Evolutionary conservation across 2,329 filamentous ascomycete genomes (phyloP), one percentile per base, ranked within the genome.

Genomic region (Talaromyces verruculosus): DNA sequence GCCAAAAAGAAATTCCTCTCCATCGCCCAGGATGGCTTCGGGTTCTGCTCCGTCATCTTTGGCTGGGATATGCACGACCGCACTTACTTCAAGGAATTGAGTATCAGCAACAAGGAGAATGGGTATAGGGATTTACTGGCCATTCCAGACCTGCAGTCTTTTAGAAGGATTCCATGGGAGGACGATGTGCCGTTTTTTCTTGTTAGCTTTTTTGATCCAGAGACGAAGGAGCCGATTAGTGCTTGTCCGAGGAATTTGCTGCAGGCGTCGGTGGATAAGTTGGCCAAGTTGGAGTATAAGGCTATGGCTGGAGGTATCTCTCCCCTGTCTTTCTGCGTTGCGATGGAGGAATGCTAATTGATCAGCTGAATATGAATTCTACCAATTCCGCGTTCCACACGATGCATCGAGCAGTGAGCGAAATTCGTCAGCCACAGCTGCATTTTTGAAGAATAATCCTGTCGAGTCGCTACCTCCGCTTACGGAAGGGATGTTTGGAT

Each of bases 11-110:
- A 97, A 81, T 97, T 97, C 78, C 82, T 97, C 43, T 92, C 91
- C 35, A 86, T 97, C 63, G 89, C 89, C n/a, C 79, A 86, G 49
- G 85, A 88, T 53, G 93, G 93, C 61, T 97, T 97, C 72, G 93
- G 93, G 63, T 97, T 97, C 83, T 97, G 93, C 83, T 95, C 91
- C 22, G 92, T 97, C 71, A 88, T 97, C 70, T 97, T 96, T 73
- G 93, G 93, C 76, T 97, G 93, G 93, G 93, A 97, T 79, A 96
- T 97, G 92, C 93, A 97, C 79, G 93, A 97, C 75, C 85, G 88
- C 81, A 96, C 92, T 11, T 97, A 97, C 78, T 89, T 91, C 76
- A 88, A 85, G 72, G 93, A 97, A 80, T 86, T 97, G 69, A 86
- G 87, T 73, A 90, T 97, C 77, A 95, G 91, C 80, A 97, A 96